Evolutionary conservation across 306 rosid genomes (phyloP), one percentile per base, ranked within the genome.

Genomic region (Quercus rubra): DNA sequence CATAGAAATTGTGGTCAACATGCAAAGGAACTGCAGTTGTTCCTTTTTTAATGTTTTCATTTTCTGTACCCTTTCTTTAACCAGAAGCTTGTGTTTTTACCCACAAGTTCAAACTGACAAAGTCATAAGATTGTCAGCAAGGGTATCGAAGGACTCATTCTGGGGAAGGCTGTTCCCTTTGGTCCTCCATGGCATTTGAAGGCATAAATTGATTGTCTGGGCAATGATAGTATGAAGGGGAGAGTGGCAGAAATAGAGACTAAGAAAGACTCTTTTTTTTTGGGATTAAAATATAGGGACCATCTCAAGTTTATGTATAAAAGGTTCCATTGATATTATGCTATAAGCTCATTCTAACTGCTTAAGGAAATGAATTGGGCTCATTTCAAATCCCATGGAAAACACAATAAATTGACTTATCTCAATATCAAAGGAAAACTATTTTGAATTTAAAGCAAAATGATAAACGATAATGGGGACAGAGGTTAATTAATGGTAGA

Each of bases 21-120:
- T 30, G 74, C 35, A 55, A 68, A 83, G 85, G 66, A 70, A 69
- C 56, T 52, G 59, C 31, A 75, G 54, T 71, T 14, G 38, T 33
- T 33, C 20, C 51, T 17, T 63, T 28, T 19, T 19, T 21, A 12
- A 23, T 9, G 63, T 62, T 81, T 78, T 51, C 49, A 72, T 58
- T 79, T 54, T 79, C 33, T 71, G 67, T 54, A 51, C 73, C 61
- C 70, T 55, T 71, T 74, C 61, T 70, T 14, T 33, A 71, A 63
- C 71, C 61, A 30, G 70, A 76, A 52, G 27, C 71, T 62, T 61
- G 74, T 68, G 31, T 58, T 55, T 78, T 14, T 70, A 35, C 49
- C 30, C 61, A 51, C 21, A 51, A 23, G 62, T 73, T 33, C 70
- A 77, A 61, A 20, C 14, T 43, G 35, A 71, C 63, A 54, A 23